Evolutionary conservation across 441 rosid species (phyloP), one percentile per base, ranked within the genome.

Genomic region (Pelargonium citronellum): DNA sequence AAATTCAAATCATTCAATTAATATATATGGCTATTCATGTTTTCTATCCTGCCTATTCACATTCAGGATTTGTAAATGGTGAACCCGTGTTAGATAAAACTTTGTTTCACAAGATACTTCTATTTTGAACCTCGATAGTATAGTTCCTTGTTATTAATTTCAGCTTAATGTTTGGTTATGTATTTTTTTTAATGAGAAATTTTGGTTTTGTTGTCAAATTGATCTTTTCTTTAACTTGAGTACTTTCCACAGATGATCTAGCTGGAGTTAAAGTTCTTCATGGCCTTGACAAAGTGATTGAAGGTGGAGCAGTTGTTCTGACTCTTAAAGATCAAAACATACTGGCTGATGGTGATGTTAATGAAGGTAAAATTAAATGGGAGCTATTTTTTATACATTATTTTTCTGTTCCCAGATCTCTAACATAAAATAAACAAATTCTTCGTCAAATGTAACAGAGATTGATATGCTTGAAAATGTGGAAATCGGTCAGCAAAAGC

Each of bases 401-500:
- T 7, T 51, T 51, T 58, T 63, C 27, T 68, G 15, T 19, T 1
- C 12, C 39, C 57, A 7, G 7, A 6, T 39, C 5, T 39, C 5
- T 10, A 5, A 55, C 22, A 55, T 6, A 55, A 55, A 22, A 16
- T 17, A 81, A 87, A 16, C 61, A 80, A 75, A 37, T 81, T 77
- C 74, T 77, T 77, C 66, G 73, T 80, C 71, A 81, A 62, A 72
- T 77, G 58, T 83, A 68, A 75, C 98, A 92, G 98, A 88, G 75
- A 74, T 86, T 69, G 99, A 95, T 85, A 87, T 89, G 98, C 96
- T 95, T 71, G 99, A 92, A 87, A 95, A 95, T 81, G 89, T 86
- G 81, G 99, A 92, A 84, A 88, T 95, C 78, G 99, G 99, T 67
- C 97, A 90, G 85, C 99, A 95, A 76, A 95, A 90, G 84, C 88